Base-by-base conservation (phyloP, 306 rosid species). In the Prinsepia uniflora region DNA sequence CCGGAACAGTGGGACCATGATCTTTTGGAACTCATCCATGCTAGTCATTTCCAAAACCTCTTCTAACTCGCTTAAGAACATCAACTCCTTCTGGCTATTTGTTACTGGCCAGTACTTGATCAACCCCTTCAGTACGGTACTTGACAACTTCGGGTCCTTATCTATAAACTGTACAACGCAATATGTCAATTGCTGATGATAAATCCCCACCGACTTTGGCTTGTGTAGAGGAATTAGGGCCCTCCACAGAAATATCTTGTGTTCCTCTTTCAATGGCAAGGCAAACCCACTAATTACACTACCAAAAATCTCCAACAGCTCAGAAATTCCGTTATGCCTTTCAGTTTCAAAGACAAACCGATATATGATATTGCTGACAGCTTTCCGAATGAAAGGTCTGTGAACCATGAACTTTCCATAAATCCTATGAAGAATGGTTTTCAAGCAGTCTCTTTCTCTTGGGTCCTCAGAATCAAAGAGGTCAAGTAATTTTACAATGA, bases 401-500 rank as follows among this genome's bases (percentile, higher is more conserved):
- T 95, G 97, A 55, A 86, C 87, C 99, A 91, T 91, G 90, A 91
- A 95, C 63, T 95, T 95, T 59, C 97, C 99, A 46, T 95, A 95
- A 70, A 95, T 82, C 74, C 96, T 85, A 70, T 95, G 99, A 79
- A 91, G 90, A 67, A 95, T 75, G 70, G 99, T 89, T 78, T 95
- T 95, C 91, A 91, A 81, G 80, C 96, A 91, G 80, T 95, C 97
- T 84, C 99, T 89, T 84, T 95, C 99, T 80, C 99, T 87, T 52
- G 97, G 99, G 72, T 95, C 99, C 68, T 91, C 97, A 0, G 99
- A 95, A 74, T 95, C 97, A 64, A 95, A 95, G 77, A 95, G 97
- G 73, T 95, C 93, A 20, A 95, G 99, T 78, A 95, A 79, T 84
- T 88, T 86, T 74, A 85, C 40, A 58, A 91, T 81, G 67, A 95